A percentile compares a stretch with the other conserved stretches of the same genome.
phyloP scores from a whole-genome alignment of 169 alveolate species.

The Cystoisospora suis region DNA sequence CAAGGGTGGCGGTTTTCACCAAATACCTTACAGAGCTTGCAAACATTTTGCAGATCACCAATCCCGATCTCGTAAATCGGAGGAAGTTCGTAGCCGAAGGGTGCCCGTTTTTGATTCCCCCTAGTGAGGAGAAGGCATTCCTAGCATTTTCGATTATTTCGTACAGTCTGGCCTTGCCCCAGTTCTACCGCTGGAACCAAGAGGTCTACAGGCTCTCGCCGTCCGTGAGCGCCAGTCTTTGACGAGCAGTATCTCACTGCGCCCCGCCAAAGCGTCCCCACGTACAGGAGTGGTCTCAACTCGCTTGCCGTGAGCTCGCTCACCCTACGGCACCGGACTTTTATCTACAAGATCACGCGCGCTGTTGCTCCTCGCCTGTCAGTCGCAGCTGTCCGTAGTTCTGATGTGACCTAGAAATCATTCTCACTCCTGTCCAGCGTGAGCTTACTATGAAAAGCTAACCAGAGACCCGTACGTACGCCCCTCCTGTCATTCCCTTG shows the following conservation, averaged over 20 bases:
- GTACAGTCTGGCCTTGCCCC: slow-evolving; percentile 4
- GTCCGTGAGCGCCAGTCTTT: slow-evolving; percentile 14
- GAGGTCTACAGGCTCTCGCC: neutral
- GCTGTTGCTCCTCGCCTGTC: no score
- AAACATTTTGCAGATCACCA: neutral
- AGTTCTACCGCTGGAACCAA: slow-evolving; percentile 13
- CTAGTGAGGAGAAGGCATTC: neutral
- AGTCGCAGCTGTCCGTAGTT: no score
- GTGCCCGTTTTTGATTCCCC: slow-evolving; percentile 26
- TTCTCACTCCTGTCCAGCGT: no score
- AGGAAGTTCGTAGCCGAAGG: slow-evolving; percentile 2
- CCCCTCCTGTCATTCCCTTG: no score
- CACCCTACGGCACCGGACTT: no score
- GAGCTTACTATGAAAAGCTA: no score
- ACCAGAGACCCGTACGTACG: no score
- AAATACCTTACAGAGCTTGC: slow-evolving; percentile 3
- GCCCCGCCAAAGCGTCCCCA: no score
- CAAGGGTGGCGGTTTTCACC: slow-evolving; percentile 12
- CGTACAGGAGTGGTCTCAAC: no score
- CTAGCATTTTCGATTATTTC: slow-evolving; percentile 2
- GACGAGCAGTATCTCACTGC: neutral
- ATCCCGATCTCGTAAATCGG: neutral
- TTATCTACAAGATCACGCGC: no score
- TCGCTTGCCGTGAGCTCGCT: no score
- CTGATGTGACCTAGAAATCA: no score